Evolutionary conservation across 306 rosid species (phyloP), one percentile per base, ranked within the genome.

Genomic region (Arachis stenosperma): DNA sequence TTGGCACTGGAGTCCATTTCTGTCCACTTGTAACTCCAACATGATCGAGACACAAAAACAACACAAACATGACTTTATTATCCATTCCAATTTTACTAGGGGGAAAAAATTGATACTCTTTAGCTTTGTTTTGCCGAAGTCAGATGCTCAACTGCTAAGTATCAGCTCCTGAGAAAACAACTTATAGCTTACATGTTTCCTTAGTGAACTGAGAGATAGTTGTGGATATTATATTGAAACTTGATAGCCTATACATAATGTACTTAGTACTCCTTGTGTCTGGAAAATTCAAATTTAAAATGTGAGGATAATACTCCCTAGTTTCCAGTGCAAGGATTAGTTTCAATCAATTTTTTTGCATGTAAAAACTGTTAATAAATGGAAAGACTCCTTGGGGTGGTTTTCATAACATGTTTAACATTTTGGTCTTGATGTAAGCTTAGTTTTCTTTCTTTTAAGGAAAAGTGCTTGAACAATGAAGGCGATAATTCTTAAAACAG

Each of bases 291-390:
- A 37, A 79, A 73, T 50, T 64, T 60, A 57, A 67, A 73, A 60
- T 22, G 27, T 22, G 29, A 53, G 65, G 54, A 79, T 53, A 17
- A 60, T 12, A 17, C 46, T 67, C 64, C 66, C 46, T 51, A 52
- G 41, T 60, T 72, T 42, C 43, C 42, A 15, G 52, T 36, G 9
- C 13, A 30, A 50, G 8, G 52, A 64, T 17, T 61, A 36, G 22
- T 17, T 74, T 10, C 58, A 79, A 53, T 6, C 58, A 79, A 43
- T 74, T 52, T 44, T 73, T 68, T 33, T 73, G 70, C 75, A 41
- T 36, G 5, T n/a, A 68, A 43, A 73, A 52, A 22, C 55, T 74
- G 39, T 43, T 53, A 50, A 74, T 65, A 29, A 69, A 59, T 14
- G 33, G 58, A 30, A 29, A 41, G 29, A 57, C 59, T 54, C 17